Evolutionary conservation across 2,329 filamentous ascomycete species (phyloP), one percentile per base, ranked within the genome.

Genomic region (Metarhizium brunneum): DNA sequence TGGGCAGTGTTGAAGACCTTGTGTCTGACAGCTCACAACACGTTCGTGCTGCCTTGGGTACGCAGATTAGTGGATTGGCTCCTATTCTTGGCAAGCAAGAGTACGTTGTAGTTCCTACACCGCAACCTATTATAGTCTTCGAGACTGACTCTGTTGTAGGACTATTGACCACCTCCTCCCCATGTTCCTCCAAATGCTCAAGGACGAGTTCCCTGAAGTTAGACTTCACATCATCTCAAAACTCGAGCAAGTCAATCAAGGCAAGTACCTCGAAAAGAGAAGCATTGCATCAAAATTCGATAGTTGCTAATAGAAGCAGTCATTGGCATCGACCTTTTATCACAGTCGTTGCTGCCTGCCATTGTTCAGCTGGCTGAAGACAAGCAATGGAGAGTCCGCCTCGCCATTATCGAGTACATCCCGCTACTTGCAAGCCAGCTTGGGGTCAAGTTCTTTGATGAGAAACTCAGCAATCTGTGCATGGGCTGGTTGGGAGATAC

Each of bases 151-250:
- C 42, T 45, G 32, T 47, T n/a, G 1, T 62, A 94, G 90, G 73
- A 99, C 94, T 35, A 97, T 96, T 63, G 87, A 94, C 64, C 94
- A 99, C 70, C 84, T 99, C 48, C 83, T 99, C 48, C 94, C 94
- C 54, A 99, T 99, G 92, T 97, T 99, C 74, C 81, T 99, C 54
- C 90, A 95, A 71, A 99, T 99, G 94, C 85, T 99, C 65, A 99
- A 97, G 81, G 94, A 99, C 66, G 94, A 99, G 69, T 97, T 96
- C 72, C 94, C 94, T 25, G 94, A 99, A 69, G 94, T 99, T 53
- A 88, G 94, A 60, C 84, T 99, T 57, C 95, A 99, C 75, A 99
- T 99, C 71, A 99, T 99, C 68, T 97, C 94, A n/a, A 99, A 99
- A 75, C 85, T 99, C 55, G 95, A 99, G 76, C 83, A 95, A 60